phyloP scores from a whole-genome alignment of 495 filamentous ascomycete genomes.

The Penicillium bialowiezense region DNA sequence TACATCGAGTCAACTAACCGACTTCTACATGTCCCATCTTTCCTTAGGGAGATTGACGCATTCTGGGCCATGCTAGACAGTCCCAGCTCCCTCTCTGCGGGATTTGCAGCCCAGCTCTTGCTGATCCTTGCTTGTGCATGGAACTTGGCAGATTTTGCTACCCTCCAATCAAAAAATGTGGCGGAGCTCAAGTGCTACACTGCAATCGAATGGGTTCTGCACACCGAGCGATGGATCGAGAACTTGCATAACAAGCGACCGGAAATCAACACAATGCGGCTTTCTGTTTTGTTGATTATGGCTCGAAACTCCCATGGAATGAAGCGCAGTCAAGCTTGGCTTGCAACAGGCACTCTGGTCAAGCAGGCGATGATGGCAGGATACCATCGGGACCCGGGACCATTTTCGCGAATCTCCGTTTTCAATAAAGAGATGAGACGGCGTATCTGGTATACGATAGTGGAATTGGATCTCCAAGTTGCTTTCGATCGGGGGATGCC shows the following conservation, averaged over 20 bases:
- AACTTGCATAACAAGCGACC: constrained; percentile 53
- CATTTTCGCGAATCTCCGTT: constrained; percentile 50
- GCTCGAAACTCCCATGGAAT: constrained; percentile 55
- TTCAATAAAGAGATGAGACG: constrained; percentile 65
- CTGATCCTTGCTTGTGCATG: constrained; percentile 64
- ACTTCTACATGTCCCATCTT: constrained; percentile 58
- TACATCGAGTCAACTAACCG: constrained; percentile 56
- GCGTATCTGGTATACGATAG: constrained; percentile 64
- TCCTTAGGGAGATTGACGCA: constrained; percentile 50
- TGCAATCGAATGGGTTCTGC: constrained; percentile 60
- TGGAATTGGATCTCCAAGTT: constrained; percentile 60
- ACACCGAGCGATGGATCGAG: constrained; percentile 61
- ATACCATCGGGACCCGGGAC: constrained; percentile 53
- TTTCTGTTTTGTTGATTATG: constrained; percentile 57
- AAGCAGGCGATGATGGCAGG: constrained; percentile 56
- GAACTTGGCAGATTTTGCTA: constrained; percentile 33
- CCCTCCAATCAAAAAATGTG: constrained; percentile 49
- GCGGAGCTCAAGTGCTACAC: constrained; percentile 43
- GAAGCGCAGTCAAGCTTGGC: constrained; percentile 57
- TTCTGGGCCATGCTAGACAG: constrained; percentile 42
- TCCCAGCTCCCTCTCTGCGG: constrained; percentile 27
- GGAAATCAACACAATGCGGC: constrained; percentile 54
- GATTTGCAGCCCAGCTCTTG: constrained; percentile 59
- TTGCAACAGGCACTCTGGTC: constrained; percentile 54
- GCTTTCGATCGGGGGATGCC: constrained; percentile 59